Base-by-base conservation (phyloP, 2,329 filamentous ascomycete species). In the Parasarocladium wereldwijsianum region DNA sequence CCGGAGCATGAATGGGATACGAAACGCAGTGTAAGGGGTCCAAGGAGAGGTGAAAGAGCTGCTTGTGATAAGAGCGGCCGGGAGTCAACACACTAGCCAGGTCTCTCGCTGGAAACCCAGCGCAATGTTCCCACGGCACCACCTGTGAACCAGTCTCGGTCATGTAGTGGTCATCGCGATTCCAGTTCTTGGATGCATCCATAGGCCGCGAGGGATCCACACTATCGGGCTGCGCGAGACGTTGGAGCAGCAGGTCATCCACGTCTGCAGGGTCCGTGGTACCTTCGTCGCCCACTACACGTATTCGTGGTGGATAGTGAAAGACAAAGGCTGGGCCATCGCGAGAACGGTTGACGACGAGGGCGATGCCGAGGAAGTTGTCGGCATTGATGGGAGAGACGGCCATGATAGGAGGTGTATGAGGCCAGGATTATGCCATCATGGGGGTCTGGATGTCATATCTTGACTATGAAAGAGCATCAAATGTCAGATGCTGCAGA, bases 291-390 rank as follows among this genome's bases (percentile, higher is more conserved):
- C 52, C 50, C 11, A 51, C 40, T 43, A 38, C 48, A 28, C 45
- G 51, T 36, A 51, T 47, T 9, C n/a, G n/a, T 9, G 24, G 24
- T 22, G 32, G 16, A 45, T 90, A 90, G 52, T 93, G 82, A 52
- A 86, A 93, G 43, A 90, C 78, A 43, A 90, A 78, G 38, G 75
- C 72, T 17, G 84, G 80, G 11, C 84, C 83, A 42, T 82, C 78
- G 39, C 78, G 73, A 19, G 79, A 81, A 39, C 79, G 70, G 43
- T 72, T 72, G 43, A 82, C 72, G 40, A 85, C 71, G 22, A 87
- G 67, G 30, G 82, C 71, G 34, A 87, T 71, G 24, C 76, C 80
- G 30, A 86, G 51, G 38, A 72, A 65, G 45, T 70, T 72, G 39
- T 64, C 60, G 20, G 55, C 48, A 44, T 59, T 66, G 32, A 69